phyloP scores from a whole-genome alignment of 169 alveolate species.

The Plasmodium blacklocki region DNA sequence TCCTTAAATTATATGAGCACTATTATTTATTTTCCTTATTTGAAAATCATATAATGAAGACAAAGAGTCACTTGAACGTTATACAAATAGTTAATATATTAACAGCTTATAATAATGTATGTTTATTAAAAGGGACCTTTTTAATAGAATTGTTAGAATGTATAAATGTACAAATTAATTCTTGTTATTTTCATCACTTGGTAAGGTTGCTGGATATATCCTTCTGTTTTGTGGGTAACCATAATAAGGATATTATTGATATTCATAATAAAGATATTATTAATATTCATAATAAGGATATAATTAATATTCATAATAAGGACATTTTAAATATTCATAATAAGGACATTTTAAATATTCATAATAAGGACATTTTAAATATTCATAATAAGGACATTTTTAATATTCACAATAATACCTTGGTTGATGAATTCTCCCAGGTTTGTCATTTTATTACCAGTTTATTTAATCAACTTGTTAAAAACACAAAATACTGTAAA shows the following conservation, averaged over 20 bases:
- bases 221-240: neutral
- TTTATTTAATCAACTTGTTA: constrained; percentile 5
- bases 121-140: neutral
- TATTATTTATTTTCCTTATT: constrained; percentile 11
- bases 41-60: constrained; percentile 21
- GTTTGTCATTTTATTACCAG: no score
- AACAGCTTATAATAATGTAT: constrained; percentile 20
- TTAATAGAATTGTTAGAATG: constrained; percentile 10
- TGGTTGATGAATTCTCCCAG: no score
- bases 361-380: neutral
- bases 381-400: no score
- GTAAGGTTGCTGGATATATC: constrained; percentile 8
- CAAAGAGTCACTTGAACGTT: constrained; percentile 9
- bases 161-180: neutral
- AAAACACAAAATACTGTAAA: constrained; percentile 6
- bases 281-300: neutral
- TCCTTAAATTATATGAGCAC: neutral
- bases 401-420: no score
- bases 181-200: constrained; percentile 9
- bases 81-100: constrained; percentile 40
- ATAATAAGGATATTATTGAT: neutral
- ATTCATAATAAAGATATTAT: no score
- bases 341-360: neutral
- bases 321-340: neutral
- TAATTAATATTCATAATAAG: neutral